Base-by-base conservation (phyloP, 1,139 yeast species). In the Blastobotrys capitulatus region DNA sequence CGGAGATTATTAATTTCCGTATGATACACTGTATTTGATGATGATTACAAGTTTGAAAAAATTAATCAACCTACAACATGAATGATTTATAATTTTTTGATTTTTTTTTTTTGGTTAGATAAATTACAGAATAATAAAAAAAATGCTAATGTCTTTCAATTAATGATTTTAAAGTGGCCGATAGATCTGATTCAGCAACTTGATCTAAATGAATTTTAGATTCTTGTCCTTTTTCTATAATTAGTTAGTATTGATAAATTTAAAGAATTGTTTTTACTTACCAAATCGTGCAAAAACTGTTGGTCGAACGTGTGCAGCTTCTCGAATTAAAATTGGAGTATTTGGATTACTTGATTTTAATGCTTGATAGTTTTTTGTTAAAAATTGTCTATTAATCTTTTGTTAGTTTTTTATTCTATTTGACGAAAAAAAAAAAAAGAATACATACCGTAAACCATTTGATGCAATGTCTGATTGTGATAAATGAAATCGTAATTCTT, bases 381-480 rank as follows among this genome's bases (percentile, higher is more conserved):
- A 74, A 63, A 83, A 86, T 38, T 77, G 69, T 66, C 86, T 72
- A 50, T 50, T 2, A 16, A n/a, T n/a, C 25, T 22, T 7, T n/a
- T 38, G 22, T 19, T 39, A 37, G 16, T 22, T 19, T 19, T 32
- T 48, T 38, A 48, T 50, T 42, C 5, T 15, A 32, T 25, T 25
- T 42, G n/a, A 22, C 8, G 18, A 25, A 19, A 16, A 2, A 10
- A n/a, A 25, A 4, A n/a, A n/a, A n/a, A 12, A 35, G 13, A 13
- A 9, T 5, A 65, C 71, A 55, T 60, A 72, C 76, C 73, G 77
- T 61, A 83, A 74, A 26, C 86, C 82, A 25, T 75, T 73, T 26
- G 89, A 79, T 10, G 87, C 80, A 56, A 80, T 80, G 32, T 87
- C 86, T 27, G 86, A 77, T 68, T 85, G 94, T 47, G 88, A 82